These are phyloP conservation scores for Elongisporangium undulatum DNA, from an alignment of 352 stramenopile genomes.

Conservation along the genomic window DNA sequence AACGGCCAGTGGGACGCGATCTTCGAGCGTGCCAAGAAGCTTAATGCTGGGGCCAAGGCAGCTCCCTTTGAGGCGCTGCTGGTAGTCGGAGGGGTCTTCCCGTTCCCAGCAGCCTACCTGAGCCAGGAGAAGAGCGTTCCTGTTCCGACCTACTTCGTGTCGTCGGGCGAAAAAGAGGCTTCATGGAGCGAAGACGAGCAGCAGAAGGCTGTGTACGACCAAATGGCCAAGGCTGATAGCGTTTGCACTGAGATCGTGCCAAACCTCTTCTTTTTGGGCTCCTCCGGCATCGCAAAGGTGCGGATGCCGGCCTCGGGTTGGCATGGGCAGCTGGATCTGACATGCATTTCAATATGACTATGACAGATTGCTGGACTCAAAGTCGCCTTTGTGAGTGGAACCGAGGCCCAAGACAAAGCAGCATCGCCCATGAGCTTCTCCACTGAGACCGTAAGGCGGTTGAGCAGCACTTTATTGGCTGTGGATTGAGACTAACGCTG, in stretches of 20 bases:
- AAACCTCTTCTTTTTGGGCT: constrained; percentile 46
- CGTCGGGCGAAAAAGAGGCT: constrained; percentile 21
- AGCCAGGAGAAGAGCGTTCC: constrained; percentile 27
- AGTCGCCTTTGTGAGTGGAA: constrained; percentile 33
- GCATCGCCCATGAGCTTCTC: neutral
- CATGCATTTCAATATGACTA: neutral
- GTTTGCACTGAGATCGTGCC: constrained; percentile 35
- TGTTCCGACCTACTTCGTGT: constrained; percentile 59
- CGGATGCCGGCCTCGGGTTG: neutral
- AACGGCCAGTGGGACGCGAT: constrained; percentile 55
- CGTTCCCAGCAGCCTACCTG: constrained; percentile 46
- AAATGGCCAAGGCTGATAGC: constrained; percentile 18
- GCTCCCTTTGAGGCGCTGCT: constrained; percentile 60
- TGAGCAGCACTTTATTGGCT: neutral
- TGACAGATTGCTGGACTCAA: constrained; percentile 36
- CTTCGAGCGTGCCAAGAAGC: constrained; percentile 65
- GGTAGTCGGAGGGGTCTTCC: constrained; percentile 51
- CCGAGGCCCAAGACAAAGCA: constrained; percentile 3
- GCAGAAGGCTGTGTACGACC: constrained; percentile 32
- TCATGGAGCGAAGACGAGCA: constrained; percentile 20
- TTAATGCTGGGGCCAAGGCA: constrained; percentile 51
- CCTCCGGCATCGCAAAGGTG: constrained; percentile 36
- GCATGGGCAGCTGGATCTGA: neutral
- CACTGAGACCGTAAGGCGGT: constrained; percentile 3
- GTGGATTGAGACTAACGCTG: neutral